Base-by-base conservation (phyloP, 768 basidiomycete species). In the Krasilnikovozyma curviuscula region DNA sequence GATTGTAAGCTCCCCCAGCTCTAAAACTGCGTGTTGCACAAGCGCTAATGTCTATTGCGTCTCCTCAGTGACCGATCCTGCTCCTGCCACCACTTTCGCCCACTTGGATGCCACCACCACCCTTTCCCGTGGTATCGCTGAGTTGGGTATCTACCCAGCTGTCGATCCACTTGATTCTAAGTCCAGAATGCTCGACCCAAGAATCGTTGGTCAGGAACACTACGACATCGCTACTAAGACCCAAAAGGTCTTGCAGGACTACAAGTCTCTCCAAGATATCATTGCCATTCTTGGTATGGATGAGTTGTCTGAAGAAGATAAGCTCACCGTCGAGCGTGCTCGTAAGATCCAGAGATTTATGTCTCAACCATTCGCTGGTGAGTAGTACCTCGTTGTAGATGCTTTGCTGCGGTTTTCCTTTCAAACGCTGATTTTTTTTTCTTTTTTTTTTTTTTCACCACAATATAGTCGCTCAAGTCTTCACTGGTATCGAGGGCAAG, bases 71-170 rank as follows among this genome's bases (percentile, higher is more conserved):
- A 98, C 93, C 62, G 93, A 97, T 73, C 93, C 93, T 56, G 93
- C 93, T 52, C 93, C 93, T 33, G 93, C 93, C 55, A 98, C 93
- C 57, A 97, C 93, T 61, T 97, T 97, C 72, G 91, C 91, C 68
- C 93, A 97, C 68, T 84, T 98, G 83, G 93, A 98, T 66, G 91
- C 93, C 59, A 98, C 93, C 58, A 97, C 93, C 63, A 89, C 95
- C 66, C 75, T 98, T 70, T 98, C 93, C 48, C 93, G 93, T 75
- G 79, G 83, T 70, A 97, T 98, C 69, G 88, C 88, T 61, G 86
- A 91, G 69, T 78, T 93, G 44, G 62, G 61, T 61, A 93, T 95
- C 69, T 98, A 98, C 74, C 93, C 93, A 55, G 93, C 93, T 58
- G 93, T 98, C 65, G 93, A 97, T 68, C 93, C 93, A 56, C 79